Conservation (phyloP, 345 rosid genomes). For the Hypericum androsaemum region DNA sequence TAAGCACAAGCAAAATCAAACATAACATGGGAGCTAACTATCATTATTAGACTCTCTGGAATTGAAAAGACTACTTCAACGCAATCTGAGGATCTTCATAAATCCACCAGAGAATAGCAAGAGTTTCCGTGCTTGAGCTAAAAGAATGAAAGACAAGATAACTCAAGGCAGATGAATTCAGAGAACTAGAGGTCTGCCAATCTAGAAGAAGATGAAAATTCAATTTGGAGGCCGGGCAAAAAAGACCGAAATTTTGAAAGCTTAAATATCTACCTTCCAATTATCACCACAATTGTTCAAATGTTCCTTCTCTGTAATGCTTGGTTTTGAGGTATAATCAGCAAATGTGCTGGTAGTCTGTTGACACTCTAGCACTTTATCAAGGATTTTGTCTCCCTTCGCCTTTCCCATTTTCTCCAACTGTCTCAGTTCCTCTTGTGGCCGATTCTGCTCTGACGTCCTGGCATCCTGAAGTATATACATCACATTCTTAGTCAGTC, state of each 20-base stretch:
- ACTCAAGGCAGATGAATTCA: too few relatives aligned
- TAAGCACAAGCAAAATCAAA: constrained; percentile 5
- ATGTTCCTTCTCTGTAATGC: constrained; percentile 13
- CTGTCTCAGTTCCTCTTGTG: constrained; percentile 19
- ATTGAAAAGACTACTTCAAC: too few relatives aligned
- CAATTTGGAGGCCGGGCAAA: too few relatives aligned
- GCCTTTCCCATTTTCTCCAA: constrained; percentile 23
- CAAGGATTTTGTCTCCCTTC: constrained; percentile 15
- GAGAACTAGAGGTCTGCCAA: too few relatives aligned
- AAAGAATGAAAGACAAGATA: too few relatives aligned
- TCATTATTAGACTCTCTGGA: too few relatives aligned
- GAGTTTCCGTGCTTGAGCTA: too few relatives aligned
- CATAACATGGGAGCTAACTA: background rate
- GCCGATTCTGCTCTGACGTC: constrained; percentile 22
- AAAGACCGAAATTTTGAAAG: too few relatives aligned
- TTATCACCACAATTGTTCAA: constrained; percentile 25
- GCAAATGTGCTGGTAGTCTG: constrained; percentile 17
- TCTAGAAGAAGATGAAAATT: too few relatives aligned
- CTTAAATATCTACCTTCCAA: constrained; percentile 38
- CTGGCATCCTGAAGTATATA: constrained; percentile 31
- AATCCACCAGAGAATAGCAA: too few relatives aligned
- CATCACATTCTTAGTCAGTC: constrained; percentile 7
- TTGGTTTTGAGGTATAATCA: constrained; percentile 25
- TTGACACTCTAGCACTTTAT: constrained; percentile 22
- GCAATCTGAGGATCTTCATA: too few relatives aligned